These are phyloP conservation scores for Isabelozyma gotoi DNA, from an alignment of 805 yeast species.

Conservation along the genomic window DNA sequence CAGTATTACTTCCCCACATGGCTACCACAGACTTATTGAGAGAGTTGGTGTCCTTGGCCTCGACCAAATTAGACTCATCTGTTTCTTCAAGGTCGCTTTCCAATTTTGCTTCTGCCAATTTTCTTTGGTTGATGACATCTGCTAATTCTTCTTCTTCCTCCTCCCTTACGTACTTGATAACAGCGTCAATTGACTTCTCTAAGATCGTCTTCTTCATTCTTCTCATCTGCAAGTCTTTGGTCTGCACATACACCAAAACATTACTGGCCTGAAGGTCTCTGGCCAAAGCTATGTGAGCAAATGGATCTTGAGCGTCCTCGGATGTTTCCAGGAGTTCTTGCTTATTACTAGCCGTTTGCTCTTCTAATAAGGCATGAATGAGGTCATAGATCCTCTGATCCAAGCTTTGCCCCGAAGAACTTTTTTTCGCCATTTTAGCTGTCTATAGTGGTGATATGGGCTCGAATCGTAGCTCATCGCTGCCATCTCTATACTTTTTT, in stretches of 20 bases:
- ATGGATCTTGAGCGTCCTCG: conserved; percentile 30
- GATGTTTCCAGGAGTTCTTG: conserved; percentile 11
- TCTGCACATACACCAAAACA: conserved; percentile 57
- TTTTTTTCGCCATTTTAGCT: conserved; percentile 11
- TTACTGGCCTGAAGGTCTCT: conserved; percentile 54
- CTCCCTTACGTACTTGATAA: conserved; percentile 51
- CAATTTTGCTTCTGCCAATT: conserved; percentile 19
- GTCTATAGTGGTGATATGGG: too few species aligned
- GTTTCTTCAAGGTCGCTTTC: conserved; percentile 44
- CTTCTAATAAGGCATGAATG: conserved; percentile 58
- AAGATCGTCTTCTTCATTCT: conserved; percentile 67
- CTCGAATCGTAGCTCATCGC: not conserved
- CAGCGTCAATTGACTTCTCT: conserved; percentile 63
- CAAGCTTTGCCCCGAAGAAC: conserved; percentile 20
- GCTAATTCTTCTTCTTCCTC: conserved; percentile 64
- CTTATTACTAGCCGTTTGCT: conserved; percentile 49
- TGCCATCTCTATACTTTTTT: too few species aligned
- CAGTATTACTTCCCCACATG: conserved; percentile 51
- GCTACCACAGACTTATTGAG: conserved; percentile 77
- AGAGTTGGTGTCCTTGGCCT: conserved; percentile 60
- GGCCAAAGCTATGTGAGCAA: conserved; percentile 56
- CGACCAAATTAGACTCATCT: conserved; percentile 54
- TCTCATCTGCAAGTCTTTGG: conserved; percentile 63
- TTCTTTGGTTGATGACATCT: conserved; percentile 15
- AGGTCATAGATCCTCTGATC: conserved; percentile 59